Evolutionary conservation across 495 filamentous ascomycete species (phyloP).

Genomic region (Podospora pseudocomata): DNA sequence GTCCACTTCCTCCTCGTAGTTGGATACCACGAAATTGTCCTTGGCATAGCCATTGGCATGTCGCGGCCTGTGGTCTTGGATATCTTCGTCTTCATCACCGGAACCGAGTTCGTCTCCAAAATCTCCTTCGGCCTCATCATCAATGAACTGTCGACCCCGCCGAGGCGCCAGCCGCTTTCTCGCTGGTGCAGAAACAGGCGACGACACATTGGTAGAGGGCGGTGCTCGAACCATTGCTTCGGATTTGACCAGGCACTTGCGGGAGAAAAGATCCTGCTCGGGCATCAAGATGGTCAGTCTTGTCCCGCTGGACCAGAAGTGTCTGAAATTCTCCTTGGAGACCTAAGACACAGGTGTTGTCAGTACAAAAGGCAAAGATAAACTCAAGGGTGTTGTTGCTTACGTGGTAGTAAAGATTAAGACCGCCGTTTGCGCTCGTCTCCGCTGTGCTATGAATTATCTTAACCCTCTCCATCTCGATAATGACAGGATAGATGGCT

Average conservation of each 20-base stretch:
- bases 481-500: constrained; percentile 48
- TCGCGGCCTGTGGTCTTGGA: constrained; percentile 22
- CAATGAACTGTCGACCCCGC: constrained; percentile 7
- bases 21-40: constrained; percentile 52
- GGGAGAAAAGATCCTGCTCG: not conserved
- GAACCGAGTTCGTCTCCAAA: not conserved
- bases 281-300: constrained; percentile 1
- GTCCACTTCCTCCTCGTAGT: constrained; percentile 43
- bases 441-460: constrained; percentile 32
- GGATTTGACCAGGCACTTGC: constrained; percentile 1
- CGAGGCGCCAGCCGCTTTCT: constrained; percentile 43
- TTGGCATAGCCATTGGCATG: constrained; percentile 45
- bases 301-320: not conserved
- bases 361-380: not conserved
- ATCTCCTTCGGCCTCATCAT: constrained; percentile 35
- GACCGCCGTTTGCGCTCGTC: not conserved
- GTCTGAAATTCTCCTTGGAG: not conserved
- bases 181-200: constrained; percentile 55
- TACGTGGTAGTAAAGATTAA: constrained; percentile 8
- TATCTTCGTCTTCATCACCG: constrained; percentile 31
- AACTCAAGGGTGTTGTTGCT: not conserved
- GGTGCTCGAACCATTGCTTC: constrained; percentile 12
- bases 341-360: not conserved
- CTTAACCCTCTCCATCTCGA: constrained; percentile 44
- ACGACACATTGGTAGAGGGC: constrained; percentile 83